Evolutionary conservation across 371 early-diverging fungal species (phyloP).

Genomic region (Entomophthora muscae): DNA sequence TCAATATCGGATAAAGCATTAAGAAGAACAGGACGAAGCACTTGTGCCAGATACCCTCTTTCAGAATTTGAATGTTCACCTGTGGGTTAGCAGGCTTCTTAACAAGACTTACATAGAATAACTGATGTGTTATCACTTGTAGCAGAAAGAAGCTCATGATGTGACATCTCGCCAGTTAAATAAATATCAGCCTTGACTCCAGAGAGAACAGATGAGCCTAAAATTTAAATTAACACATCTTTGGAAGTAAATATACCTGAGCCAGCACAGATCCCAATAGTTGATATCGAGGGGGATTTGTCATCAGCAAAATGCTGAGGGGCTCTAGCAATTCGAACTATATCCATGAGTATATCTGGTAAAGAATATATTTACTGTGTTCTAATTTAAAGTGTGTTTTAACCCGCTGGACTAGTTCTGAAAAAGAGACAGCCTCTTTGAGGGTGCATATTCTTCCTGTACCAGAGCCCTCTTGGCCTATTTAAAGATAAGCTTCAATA

Average conservation of each 20-base stretch:
- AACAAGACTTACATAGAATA: slow-evolving; percentile 43
- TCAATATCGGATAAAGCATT: slow-evolving; percentile 23
- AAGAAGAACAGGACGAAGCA: slow-evolving; percentile 47
- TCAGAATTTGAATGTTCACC: slow-evolving; percentile 87
- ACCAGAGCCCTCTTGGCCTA: slow-evolving; percentile 52
- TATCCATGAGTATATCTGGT: no score
- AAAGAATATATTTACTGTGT: slow-evolving; percentile 23
- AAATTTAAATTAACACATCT: no score
- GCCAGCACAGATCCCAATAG: no score
- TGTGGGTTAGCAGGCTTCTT: slow-evolving; percentile 11
- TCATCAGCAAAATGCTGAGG: no score
- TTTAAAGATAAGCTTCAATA: background rate
- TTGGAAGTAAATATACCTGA: no score
- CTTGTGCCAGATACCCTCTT: slow-evolving; percentile 67
- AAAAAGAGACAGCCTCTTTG: slow-evolving; percentile 30
- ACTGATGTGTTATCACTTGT: slow-evolving; percentile 56
- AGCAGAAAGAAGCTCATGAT: slow-evolving; percentile 78
- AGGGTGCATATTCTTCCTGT: slow-evolving; percentile 52
- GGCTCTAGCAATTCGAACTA: no score
- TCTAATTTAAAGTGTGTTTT: slow-evolving; percentile 42
- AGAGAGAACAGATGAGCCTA: no score
- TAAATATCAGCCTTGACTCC: no score
- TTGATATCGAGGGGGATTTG: no score
- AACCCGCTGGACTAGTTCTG: slow-evolving; percentile 34
- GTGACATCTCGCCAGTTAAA: slow-evolving; percentile 91